A percentile compares a stretch with the other conserved stretches of the same genome.
Conservation (phyloP, 2,329 filamentous ascomycete species). For the Ophidiomyces ophidiicola region DNA sequence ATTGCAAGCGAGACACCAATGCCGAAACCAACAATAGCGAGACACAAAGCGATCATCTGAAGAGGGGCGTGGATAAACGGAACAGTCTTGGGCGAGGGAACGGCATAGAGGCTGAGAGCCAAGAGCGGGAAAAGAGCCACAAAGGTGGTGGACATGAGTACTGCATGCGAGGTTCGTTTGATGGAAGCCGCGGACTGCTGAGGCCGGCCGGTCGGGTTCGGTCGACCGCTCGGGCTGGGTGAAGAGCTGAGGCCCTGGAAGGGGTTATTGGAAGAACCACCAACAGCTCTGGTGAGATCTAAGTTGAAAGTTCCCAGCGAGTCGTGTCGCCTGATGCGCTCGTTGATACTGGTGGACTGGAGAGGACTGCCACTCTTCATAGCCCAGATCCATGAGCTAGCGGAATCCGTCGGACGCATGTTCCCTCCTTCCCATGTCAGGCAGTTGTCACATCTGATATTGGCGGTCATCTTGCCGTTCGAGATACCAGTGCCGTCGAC, state of each 20-base stretch:
- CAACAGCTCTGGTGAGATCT: conserved; percentile 39
- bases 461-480: conserved; percentile 43
- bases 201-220: neutral
- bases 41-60: conserved; percentile 38
- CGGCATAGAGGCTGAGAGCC: conserved; percentile 14
- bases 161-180: conserved; percentile 18
- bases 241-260: conserved; percentile 15
- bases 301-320: conserved; percentile 34
- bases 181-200: conserved; percentile 3
- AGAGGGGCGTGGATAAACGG: conserved; percentile 31
- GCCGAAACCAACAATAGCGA: conserved; percentile 40
- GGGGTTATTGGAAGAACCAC: conserved; percentile 33
- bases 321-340: conserved; percentile 37
- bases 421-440: conserved; percentile 41
- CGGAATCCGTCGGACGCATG: conserved; percentile 37
- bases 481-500: conserved; percentile 43
- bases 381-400: conserved; percentile 42
- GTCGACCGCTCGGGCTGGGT: neutral
- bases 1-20: conserved; percentile 41
- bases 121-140: conserved; percentile 20
- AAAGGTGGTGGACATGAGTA: conserved; percentile 21
- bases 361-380: conserved; percentile 36
- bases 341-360: conserved; percentile 35
- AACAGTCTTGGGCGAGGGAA: conserved; percentile 13
- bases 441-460: conserved; percentile 46